Base-by-base conservation (phyloP, 306 rosid genomes). In the Fragaria nilgerrensis region DNA sequence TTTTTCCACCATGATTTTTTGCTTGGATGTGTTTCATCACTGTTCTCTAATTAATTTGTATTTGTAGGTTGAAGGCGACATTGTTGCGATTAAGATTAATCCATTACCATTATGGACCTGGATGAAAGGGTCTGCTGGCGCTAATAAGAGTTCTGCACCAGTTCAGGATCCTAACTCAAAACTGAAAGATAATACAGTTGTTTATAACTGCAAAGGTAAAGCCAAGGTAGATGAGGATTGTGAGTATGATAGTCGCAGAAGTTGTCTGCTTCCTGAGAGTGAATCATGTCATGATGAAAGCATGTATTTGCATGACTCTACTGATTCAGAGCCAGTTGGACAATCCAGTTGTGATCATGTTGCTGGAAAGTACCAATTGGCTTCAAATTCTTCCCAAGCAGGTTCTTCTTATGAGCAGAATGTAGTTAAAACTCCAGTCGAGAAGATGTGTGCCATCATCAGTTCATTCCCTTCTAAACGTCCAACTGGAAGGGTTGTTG, bases 51-150 rank as follows among this genome's bases (percentile, higher is more conserved):
- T 65, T 34, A 16, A 16, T 49, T 16, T 10, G 67, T 63, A 59
- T 32, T 23, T 86, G 84, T 43, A 95, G 97, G 85, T 92, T 79
- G 97, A 95, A 83, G 97, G 98, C 47, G 98, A 95, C 79, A 80
- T 85, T 69, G 97, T 95, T 72, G 97, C 86, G 20, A 59, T 95
- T 41, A 89, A 76, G 88, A 61, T 92, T 77, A 96, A 92, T 76
- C 93, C 93, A 70, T 77, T 88, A 67, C 37, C 90, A 43, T 79
- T 75, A 66, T 95, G 98, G 97, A 82, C 90, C 45, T 87, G 78
- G 88, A 92, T 90, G 92, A 95, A 92, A 81, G 97, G 97, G 71
- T 55, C 88, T 45, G 87, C 74, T 12, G 89, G 77, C 59, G 62
- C 58, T 50, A 49, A 70, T 69, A 86, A 76, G 81, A 84, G 71